Base-by-base conservation (phyloP, 1,139 yeast species). In the Hyphopichia pseudoburtonii region DNA sequence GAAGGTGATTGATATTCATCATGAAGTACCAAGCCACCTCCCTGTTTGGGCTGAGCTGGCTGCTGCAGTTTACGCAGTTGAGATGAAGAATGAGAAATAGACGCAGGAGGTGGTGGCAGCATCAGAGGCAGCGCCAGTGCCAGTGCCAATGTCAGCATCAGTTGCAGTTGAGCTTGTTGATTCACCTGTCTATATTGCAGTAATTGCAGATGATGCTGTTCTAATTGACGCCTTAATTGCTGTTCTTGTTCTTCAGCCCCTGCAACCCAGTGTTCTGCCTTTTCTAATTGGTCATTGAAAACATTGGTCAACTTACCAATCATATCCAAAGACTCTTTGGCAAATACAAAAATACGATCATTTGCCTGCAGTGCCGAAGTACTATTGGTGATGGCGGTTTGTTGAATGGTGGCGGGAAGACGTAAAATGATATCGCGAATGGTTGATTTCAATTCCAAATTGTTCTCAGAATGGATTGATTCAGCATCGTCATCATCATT, bases 321-420 rank as follows among this genome's bases (percentile, higher is more conserved):
- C 90, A 90, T 88, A 32, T 86, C 95, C 38, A 92, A 67, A 0
- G 95, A 82, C 60, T 92, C 98, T 47, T 85, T 85, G 1, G 97
- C 97, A 44, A 92, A 70, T 8, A 86, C 74, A 31, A 92, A 64
- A 1, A 88, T 86, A 47, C 81, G 77, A 31, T 86, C 88, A 51
- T 77, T 79, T 15, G 60, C 64, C 57, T 56, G 72, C 44, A 45
- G 58, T n/a, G 63, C 50, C 14, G 64, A 50, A 6, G 55, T 47
- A 23, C 48, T 42, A 32, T 47, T 48, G 17, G 53, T 35, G 12
- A 47, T 43, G 16, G 55, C 48, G 11, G 56, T 51, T 43, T 63
- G 70, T 40, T 66, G 71, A 14, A 67, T 51, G 34, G 65, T 64
- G 35, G 51, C 51, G 1, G 97, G 97, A 37, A 92, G 67, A 42